phyloP scores from a whole-genome alignment of 2,329 filamentous ascomycete genomes.

The Pleurostoma richardsiae region DNA sequence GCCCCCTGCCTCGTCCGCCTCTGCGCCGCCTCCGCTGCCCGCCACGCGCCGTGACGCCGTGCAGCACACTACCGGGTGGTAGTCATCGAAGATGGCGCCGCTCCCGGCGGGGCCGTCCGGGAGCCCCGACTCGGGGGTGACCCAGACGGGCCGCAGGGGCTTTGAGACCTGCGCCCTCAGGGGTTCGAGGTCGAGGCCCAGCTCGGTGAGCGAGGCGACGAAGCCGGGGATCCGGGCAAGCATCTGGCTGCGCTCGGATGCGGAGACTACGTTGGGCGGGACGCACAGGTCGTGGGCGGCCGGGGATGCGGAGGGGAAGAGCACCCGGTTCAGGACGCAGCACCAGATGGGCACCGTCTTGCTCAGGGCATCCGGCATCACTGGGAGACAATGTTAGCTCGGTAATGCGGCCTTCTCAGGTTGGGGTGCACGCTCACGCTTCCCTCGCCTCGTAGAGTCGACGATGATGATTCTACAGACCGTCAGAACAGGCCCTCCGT shows the following conservation, averaged over 20 bases:
- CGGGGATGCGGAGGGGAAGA: slow-evolving; percentile 58
- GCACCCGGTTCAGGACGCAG: slow-evolving; percentile 71
- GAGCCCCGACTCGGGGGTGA: slow-evolving; percentile 62
- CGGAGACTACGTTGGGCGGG: slow-evolving; percentile 66
- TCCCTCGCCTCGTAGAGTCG: slow-evolving; percentile 88
- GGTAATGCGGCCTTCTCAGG: too few species aligned
- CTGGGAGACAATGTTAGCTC: slow-evolving; percentile 25
- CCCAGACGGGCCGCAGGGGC: slow-evolving; percentile 74
- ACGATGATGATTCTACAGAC: slow-evolving; percentile 67
- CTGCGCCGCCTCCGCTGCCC: slow-evolving; percentile 40
- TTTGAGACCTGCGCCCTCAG: slow-evolving; percentile 57
- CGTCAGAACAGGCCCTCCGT: not conserved
- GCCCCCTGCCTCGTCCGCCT: slow-evolving; percentile 55
- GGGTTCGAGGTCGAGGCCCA: slow-evolving; percentile 54
- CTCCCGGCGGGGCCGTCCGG: slow-evolving; percentile 12
- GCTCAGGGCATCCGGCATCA: slow-evolving; percentile 89
- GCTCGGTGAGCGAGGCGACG: slow-evolving; percentile 40
- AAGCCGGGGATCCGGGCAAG: slow-evolving; percentile 53
- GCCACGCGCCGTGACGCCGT: slow-evolving; percentile 72
- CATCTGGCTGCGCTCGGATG: slow-evolving; percentile 78
- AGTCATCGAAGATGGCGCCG: slow-evolving; percentile 44
- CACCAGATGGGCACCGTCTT: slow-evolving; percentile 96
- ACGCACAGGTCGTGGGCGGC: slow-evolving; percentile 55
- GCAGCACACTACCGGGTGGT: slow-evolving; percentile 74
- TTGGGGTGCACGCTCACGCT: slow-evolving; percentile 47